Conservation (phyloP, 495 filamentous ascomycete genomes). For the Tuber brumale region DNA sequence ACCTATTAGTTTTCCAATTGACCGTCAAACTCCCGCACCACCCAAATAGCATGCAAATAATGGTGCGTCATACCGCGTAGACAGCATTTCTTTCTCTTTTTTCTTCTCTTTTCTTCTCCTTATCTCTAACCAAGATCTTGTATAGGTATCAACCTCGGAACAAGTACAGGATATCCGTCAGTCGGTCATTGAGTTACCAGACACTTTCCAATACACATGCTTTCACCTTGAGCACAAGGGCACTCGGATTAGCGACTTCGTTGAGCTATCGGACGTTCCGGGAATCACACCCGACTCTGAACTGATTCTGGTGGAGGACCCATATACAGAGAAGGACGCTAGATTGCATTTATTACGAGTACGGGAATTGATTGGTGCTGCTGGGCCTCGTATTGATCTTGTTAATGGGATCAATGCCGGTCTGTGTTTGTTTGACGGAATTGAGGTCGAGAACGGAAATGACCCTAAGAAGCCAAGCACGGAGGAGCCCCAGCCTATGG, state of each 20-base stretch:
- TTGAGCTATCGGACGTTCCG: conserved; percentile 86
- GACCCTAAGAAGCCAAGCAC: conserved; percentile 46
- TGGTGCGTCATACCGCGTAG: conserved; percentile 50
- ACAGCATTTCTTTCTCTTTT: conserved; percentile 11
- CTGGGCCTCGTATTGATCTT: conserved; percentile 78
- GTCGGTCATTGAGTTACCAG: conserved; percentile 89
- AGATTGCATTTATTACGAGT: conserved; percentile 87
- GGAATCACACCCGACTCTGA: conserved; percentile 67
- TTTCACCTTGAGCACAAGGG: conserved; percentile 92
- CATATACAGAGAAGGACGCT: conserved; percentile 97
- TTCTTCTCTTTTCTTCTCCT: conserved; percentile 14
- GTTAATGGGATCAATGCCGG: conserved; percentile 86
- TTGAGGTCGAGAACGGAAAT: conserved; percentile 51
- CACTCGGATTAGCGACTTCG: conserved; percentile 84
- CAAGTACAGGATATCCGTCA: conserved; percentile 97
- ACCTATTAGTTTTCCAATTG: conserved; percentile 60
- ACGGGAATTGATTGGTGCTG: conserved; percentile 84
- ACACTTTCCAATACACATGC: conserved; percentile 93
- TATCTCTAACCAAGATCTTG: conserved; percentile 26
- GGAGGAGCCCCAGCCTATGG: conserved; percentile 53
- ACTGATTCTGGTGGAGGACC: conserved; percentile 80
- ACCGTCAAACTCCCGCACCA: conserved; percentile 77
- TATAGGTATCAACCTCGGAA: conserved; percentile 81
- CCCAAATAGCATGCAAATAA: conserved; percentile 71
- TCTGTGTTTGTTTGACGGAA: conserved; percentile 70